Percentiles rank a stretch among this genome's conserved stretches.
Evolutionary conservation across 139 green algal species (phyloP).

Genomic region (Tetraselmis striata): DNA sequence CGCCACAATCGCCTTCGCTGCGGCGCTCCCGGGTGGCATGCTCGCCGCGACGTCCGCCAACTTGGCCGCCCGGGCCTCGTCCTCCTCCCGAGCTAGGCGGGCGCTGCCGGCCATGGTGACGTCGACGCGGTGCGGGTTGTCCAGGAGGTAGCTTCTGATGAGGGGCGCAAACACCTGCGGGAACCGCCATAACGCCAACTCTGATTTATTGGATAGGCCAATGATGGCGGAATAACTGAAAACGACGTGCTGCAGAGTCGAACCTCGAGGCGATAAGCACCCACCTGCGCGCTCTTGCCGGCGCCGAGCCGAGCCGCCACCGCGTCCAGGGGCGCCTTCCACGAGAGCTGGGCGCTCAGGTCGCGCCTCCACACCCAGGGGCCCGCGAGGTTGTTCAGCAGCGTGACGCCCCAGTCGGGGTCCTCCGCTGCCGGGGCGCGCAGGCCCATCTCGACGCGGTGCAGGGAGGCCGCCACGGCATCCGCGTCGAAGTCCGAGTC

Average conservation of each 20-base stretch:
- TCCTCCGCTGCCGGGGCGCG: background rate
- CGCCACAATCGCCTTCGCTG: background rate
- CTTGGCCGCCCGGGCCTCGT: background rate
- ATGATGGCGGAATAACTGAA: too few species aligned
- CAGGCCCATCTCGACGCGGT: background rate
- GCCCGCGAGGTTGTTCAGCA: background rate
- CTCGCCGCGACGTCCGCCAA: background rate
- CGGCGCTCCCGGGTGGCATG: background rate
- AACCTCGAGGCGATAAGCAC: too few species aligned
- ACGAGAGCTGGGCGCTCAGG: background rate
- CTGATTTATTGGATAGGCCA: too few species aligned
- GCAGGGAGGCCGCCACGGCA: background rate
- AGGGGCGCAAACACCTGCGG: constrained; percentile 90
- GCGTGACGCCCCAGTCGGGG: background rate
- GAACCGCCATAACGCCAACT: too few species aligned
- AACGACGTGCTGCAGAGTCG: too few species aligned
- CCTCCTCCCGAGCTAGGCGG: background rate
- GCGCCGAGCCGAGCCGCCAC: too few species aligned
- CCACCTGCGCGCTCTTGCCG: too few species aligned
- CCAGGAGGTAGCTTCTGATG: constrained; percentile 81
- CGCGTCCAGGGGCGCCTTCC: background rate
- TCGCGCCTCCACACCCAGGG: background rate
- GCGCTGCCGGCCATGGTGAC: background rate
- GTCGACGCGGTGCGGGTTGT: constrained; percentile 69
- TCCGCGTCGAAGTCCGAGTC: background rate